Base-by-base conservation (phyloP, 768 basidiomycete genomes). In the Trametes cinnabarina region DNA sequence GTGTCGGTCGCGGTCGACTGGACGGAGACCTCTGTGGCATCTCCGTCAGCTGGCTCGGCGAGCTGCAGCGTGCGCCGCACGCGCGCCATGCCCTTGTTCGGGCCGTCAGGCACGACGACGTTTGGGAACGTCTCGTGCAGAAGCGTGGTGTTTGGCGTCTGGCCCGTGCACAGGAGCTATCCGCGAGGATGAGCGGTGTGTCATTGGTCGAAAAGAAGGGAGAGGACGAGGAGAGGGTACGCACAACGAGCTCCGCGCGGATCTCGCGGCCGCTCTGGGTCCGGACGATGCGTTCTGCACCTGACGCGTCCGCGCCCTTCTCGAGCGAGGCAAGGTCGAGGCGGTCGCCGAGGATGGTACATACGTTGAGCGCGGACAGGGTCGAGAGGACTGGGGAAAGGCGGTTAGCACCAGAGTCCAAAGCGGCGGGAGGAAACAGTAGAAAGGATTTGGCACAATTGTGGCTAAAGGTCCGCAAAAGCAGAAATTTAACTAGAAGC, bases 131-230 rank as follows among this genome's bases (percentile, higher is more conserved):
- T 35, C 9, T 64, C 64, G 20, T 62, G 65, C 2, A 87, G 69
- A 35, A 86, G 62, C 1, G 63, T 66, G 0, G 84, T 83, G 65
- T 86, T 85, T 17, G 84, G 84, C 7, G 64, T 70, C 67, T 86
- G 85, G 8, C 85, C 85, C 0, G 83, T 85, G 62, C 85, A 85
- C 1, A 84, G 71, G 10, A 86, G 77, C 83, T 84, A 39, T 7
- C 8, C 10, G 44, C 28, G 20, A 25, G 14, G 6, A n/a, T n/a
- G n/a, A n/a, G n/a, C n/a, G 26, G 0, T 2, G 30, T 6, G 30
- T 32, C 30, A 32, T 6, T 12, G 6, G 6, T 0, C 12, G 30
- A 6, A 32, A 2, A 32, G 30, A 6, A 37, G 7, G 28, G n/a
- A 17, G 32, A 8, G 15, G 1, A 15, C 1, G 17, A n/a, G 32